Evolutionary conservation across 768 basidiomycete genomes (phyloP).

Genomic region (Psilocybe tampanensis): DNA sequence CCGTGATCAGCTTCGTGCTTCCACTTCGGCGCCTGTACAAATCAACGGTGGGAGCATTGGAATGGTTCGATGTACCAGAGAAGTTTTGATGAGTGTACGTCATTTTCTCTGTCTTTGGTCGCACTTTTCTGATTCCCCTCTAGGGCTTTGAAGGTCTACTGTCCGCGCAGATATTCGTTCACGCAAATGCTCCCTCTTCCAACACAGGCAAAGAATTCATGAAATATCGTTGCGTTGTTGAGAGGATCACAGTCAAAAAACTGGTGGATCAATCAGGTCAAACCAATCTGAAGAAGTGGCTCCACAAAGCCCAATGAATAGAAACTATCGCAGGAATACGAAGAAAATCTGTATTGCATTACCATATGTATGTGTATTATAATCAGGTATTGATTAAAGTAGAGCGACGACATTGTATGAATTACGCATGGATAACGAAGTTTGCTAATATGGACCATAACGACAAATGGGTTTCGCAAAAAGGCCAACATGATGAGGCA

Average conservation of each 20-base stretch:
- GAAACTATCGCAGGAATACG: neutral
- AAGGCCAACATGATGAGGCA: too few species aligned
- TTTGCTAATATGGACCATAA: too few species aligned
- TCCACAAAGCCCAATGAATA: constrained; percentile 48
- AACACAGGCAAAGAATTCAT: constrained; percentile 68
- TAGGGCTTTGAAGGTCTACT: constrained; percentile 82
- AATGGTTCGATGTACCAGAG: constrained; percentile 67
- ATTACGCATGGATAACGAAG: too few species aligned
- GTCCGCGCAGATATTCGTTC: constrained; percentile 55
- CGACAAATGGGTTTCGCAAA: too few species aligned
- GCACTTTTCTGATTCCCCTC: neutral
- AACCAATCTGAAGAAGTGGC: constrained; percentile 77
- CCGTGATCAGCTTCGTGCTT: constrained; percentile 71
- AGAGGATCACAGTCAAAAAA: constrained; percentile 65
- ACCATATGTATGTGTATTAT: neutral
- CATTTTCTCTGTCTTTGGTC: neutral
- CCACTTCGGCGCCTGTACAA: constrained; percentile 74
- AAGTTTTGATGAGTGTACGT: constrained; percentile 69
- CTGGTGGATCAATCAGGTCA: constrained; percentile 69
- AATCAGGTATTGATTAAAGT: too few species aligned
- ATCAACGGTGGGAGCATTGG: constrained; percentile 75
- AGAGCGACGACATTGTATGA: too few species aligned
- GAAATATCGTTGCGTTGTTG: constrained; percentile 70
- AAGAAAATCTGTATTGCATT: neutral
- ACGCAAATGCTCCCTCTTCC: constrained; percentile 47